Conservation (phyloP, 768 basidiomycete genomes). For the Tricholoma sp. region DNA sequence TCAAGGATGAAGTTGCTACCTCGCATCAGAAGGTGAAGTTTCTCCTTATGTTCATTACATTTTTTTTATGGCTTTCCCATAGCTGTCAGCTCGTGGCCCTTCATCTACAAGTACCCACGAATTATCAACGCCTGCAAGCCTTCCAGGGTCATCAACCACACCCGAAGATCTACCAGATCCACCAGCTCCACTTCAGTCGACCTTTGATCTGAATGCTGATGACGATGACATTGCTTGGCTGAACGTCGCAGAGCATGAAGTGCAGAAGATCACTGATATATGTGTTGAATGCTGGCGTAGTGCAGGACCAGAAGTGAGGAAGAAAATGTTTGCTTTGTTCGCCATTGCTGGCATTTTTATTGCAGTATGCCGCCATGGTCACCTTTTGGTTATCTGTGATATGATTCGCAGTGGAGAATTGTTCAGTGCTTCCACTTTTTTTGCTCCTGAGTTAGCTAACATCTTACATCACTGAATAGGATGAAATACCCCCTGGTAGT, state of each 20-base stretch:
- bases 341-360: constrained; percentile 22
- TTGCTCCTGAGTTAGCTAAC: not conserved
- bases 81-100: not conserved
- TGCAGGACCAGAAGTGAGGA: constrained; percentile 10
- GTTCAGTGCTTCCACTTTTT: not conserved
- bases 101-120: not conserved
- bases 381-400: constrained; percentile 20
- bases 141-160: not conserved
- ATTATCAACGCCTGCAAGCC: not conserved
- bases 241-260: constrained; percentile 11
- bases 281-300: constrained; percentile 14
- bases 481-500: constrained; percentile 24
- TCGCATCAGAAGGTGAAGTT: not conserved
- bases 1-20: constrained; percentile 1
- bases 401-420: constrained; percentile 3
- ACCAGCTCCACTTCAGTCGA: not conserved
- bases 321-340: constrained; percentile 10
- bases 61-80: not conserved
- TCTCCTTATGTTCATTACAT: not conserved
- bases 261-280: constrained; percentile 3
- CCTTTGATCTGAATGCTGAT: not conserved
- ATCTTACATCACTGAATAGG: constrained; percentile 7
- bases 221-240: constrained; percentile 14
- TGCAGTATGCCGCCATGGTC: constrained; percentile 21
- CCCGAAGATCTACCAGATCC: not conserved